Conservation (phyloP, 2,329 filamentous ascomycete genomes). For the Arthrobotrys sphaeroides region DNA sequence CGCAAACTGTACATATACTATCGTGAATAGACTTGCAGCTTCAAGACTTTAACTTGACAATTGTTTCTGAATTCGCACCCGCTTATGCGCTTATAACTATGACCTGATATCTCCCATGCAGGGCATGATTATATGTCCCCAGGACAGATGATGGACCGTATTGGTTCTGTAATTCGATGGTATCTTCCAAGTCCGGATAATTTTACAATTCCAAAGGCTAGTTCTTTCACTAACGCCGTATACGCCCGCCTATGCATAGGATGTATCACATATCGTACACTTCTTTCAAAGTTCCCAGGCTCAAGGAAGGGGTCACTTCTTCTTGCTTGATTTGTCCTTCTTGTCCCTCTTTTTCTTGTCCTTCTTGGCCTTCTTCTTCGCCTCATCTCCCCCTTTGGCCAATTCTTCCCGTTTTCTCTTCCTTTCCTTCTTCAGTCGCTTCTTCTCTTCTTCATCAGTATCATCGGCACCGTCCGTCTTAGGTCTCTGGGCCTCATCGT, state of each 20-base stretch:
- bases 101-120: no score
- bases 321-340: slow-evolving; percentile 49
- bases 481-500: slow-evolving; percentile 40
- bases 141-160: not conserved
- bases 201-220: slow-evolving; percentile 55
- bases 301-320: not conserved
- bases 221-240: slow-evolving; percentile 58
- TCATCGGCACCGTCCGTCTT: slow-evolving; percentile 58
- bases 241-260: slow-evolving; percentile 58
- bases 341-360: slow-evolving; percentile 51
- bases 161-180: no score
- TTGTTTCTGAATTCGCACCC: not conserved
- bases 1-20: slow-evolving; percentile 45
- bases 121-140: no score
- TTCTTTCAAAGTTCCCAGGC: not conserved
- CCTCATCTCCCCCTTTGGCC: slow-evolving; percentile 50
- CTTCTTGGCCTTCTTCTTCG: slow-evolving; percentile 58
- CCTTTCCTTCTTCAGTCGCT: slow-evolving; percentile 56
- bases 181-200: no score
- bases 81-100: no score
- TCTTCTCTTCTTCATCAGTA: slow-evolving; percentile 57
- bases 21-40: slow-evolving; percentile 29
- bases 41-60: not conserved
- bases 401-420: slow-evolving; percentile 58
- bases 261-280: slow-evolving; percentile 28